Evolutionary conservation across 192 early-diverging fungal species (phyloP).

Genomic region (Backusella liffmaniae): DNA sequence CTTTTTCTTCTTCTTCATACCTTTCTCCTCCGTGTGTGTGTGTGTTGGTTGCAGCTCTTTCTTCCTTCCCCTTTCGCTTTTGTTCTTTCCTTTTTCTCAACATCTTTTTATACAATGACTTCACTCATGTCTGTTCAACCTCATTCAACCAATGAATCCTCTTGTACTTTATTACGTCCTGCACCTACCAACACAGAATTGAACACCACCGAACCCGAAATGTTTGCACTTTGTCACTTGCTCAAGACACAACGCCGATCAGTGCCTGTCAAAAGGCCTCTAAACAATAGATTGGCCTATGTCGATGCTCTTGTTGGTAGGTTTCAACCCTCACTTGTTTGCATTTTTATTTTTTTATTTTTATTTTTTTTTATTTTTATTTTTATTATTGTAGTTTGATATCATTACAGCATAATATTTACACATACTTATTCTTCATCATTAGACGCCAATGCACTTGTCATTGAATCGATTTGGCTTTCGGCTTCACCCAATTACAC

Average conservation of each 20-base stretch:
- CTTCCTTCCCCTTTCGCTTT: neutral
- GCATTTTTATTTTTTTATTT: neutral
- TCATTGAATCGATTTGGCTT: constrained; percentile 56
- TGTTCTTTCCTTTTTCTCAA: neutral
- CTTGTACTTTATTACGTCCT: neutral
- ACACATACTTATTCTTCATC: neutral
- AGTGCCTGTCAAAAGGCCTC: neutral
- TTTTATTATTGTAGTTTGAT: neutral
- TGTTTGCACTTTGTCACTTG: constrained; percentile 8
- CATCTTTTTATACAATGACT: neutral
- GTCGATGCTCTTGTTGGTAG: constrained; percentile 37
- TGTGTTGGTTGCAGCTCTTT: neutral
- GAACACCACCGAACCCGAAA: constrained; percentile 11
- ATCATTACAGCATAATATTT: neutral
- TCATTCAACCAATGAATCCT: neutral
- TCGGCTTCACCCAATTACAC: constrained; percentile 32
- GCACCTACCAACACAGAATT: neutral
- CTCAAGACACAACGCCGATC: neutral
- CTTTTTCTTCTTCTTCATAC: neutral
- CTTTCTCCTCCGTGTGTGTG: neutral
- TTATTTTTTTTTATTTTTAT: neutral
- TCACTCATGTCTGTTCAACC: constrained; percentile 2
- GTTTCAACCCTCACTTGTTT: neutral
- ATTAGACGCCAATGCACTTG: constrained; percentile 50
- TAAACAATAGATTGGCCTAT: constrained; percentile 25